These are phyloP conservation scores for Mycena kentingensis DNA, from an alignment of 768 basidiomycete species.

Conservation along the genomic window DNA sequence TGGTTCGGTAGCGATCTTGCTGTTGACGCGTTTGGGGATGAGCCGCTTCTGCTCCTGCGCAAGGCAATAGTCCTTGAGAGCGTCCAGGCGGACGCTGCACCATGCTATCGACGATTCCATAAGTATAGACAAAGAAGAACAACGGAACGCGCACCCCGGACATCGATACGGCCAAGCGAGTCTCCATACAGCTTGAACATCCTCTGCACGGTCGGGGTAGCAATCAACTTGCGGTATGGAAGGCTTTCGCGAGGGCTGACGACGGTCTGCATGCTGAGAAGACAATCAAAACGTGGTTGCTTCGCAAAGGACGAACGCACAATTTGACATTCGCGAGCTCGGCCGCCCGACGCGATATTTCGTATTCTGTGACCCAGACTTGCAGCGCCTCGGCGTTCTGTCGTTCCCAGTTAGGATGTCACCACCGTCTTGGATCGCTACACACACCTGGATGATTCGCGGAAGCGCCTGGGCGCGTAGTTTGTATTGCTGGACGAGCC, in stretches of 20 bases:
- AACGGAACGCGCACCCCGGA: slow-evolving; percentile 1
- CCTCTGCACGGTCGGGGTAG: neutral
- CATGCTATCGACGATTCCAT: neutral
- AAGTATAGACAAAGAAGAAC: neutral
- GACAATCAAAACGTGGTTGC: neutral
- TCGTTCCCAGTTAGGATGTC: neutral
- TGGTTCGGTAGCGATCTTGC: no score
- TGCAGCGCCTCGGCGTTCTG: slow-evolving; percentile 12
- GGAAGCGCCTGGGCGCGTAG: slow-evolving; percentile 8
- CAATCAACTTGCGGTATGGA: slow-evolving; percentile 10
- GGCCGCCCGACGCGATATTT: neutral
- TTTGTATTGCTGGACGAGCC: slow-evolving; percentile 5
- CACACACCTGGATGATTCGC: slow-evolving; percentile 5
- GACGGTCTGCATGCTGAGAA: slow-evolving; percentile 3
- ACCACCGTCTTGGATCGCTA: neutral
- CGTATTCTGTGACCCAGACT: neutral
- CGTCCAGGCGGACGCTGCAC: slow-evolving; percentile 7
- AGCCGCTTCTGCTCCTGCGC: neutral
- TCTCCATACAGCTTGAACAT: slow-evolving; percentile 1
- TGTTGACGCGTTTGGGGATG: no score
- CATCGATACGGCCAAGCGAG: slow-evolving; percentile 3
- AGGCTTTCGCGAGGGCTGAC: slow-evolving; percentile 8
- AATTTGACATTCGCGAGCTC: slow-evolving; percentile 6
- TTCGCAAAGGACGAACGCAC: neutral
- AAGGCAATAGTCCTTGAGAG: slow-evolving; percentile 1